These are phyloP conservation scores for Aspergillus indologenus DNA, from an alignment of 495 filamentous ascomycete genomes.

Conservation along the genomic window DNA sequence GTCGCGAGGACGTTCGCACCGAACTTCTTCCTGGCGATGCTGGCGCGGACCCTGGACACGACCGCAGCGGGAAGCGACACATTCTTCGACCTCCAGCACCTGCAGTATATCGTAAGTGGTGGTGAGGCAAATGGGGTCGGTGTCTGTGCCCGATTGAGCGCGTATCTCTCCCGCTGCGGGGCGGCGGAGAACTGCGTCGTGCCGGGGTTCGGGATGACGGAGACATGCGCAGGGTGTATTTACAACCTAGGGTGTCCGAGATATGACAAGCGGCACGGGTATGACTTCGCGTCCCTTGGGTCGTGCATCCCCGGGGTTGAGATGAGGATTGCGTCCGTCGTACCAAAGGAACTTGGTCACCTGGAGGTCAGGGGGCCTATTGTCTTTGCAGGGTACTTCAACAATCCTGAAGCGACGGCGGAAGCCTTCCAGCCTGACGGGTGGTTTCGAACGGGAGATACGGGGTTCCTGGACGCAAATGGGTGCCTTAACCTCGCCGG, in stretches of 20 bases:
- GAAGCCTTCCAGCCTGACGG: slow-evolving; percentile 67
- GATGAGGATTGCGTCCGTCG: slow-evolving; percentile 19
- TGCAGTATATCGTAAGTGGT: slow-evolving; percentile 32
- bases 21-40: slow-evolving; percentile 50
- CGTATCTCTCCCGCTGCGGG: background rate
- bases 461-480: slow-evolving; percentile 55
- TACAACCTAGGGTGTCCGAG: slow-evolving; percentile 34
- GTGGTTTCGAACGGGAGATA: slow-evolving; percentile 83
- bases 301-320: slow-evolving; percentile 36
- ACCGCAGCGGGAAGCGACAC: background rate
- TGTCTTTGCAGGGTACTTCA: slow-evolving; percentile 74
- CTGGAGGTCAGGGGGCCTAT: slow-evolving; percentile 47
- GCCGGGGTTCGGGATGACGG: slow-evolving; percentile 55
- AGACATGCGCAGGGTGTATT: slow-evolving; percentile 51
- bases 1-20: slow-evolving; percentile 52
- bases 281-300: slow-evolving; percentile 37
- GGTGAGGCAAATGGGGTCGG: slow-evolving; percentile 39
- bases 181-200: slow-evolving; percentile 31
- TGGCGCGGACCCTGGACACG: background rate
- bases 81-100: slow-evolving; percentile 28
- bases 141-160: background rate
- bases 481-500: slow-evolving; percentile 55
- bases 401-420: slow-evolving; percentile 60
- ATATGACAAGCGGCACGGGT: slow-evolving; percentile 26
- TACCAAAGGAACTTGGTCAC: slow-evolving; percentile 21